These are phyloP conservation scores for Penicillium malachiteum DNA, from an alignment of 495 filamentous ascomycete species.

Conservation along the genomic window DNA sequence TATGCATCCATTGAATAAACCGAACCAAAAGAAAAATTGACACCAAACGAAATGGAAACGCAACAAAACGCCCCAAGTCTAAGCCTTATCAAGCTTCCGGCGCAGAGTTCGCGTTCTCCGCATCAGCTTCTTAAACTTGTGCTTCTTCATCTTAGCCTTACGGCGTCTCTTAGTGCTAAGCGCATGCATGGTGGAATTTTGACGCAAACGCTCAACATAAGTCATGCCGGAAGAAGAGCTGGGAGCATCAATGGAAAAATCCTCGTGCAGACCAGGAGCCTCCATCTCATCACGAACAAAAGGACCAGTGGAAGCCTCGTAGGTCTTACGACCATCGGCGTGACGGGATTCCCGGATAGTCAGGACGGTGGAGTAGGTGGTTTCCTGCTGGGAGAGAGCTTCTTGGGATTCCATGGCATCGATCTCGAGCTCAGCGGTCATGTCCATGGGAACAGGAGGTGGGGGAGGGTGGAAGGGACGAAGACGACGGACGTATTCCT, in stretches of 20 bases:
- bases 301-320: conserved; percentile 49
- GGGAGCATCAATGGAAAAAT: conserved; percentile 37
- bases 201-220: conserved; percentile 42
- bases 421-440: conserved; percentile 13
- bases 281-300: conserved; percentile 41
- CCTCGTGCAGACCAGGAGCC: conserved; percentile 26
- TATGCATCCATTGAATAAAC: conserved; percentile 25
- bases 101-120: conserved; percentile 84
- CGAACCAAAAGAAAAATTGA: conserved; percentile 1
- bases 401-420: conserved; percentile 23
- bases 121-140: conserved; percentile 99
- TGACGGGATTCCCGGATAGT: conserved; percentile 77
- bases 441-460: conserved; percentile 58
- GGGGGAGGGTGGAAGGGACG: conserved; percentile 79
- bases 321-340: conserved; percentile 64
- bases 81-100: conserved; percentile 73
- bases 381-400: conserved; percentile 27
- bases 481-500: conserved; percentile 58
- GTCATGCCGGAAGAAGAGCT: conserved; percentile 29
- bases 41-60: conserved; percentile 4
- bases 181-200: conserved; percentile 49
- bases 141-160: conserved; percentile 99
- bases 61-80: conserved; percentile 13
- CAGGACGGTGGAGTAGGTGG: conserved; percentile 73
- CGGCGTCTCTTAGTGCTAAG: conserved; percentile 87